These are phyloP conservation scores for Neopestalotiopsis sp. DNA, from an alignment of 2,329 filamentous ascomycete species.

Conservation along the genomic window DNA sequence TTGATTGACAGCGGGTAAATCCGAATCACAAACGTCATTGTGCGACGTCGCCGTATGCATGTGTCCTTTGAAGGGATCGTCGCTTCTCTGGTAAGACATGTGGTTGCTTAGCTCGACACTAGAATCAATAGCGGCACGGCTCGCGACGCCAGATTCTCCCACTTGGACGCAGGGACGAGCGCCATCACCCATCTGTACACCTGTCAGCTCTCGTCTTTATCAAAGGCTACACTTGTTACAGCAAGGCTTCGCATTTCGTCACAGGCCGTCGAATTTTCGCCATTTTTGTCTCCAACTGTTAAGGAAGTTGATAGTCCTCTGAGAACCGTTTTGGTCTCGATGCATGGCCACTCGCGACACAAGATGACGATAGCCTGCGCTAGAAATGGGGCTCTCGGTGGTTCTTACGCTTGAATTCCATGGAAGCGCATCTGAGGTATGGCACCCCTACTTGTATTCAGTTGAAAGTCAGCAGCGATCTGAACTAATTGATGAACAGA, in stretches of 20 bases:
- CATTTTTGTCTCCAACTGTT: background rate
- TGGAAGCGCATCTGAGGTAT: background rate
- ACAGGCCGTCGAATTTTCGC: background rate
- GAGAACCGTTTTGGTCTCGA: too few relatives aligned
- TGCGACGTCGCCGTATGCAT: background rate
- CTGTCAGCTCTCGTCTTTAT: background rate
- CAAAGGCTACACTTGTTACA: too few relatives aligned
- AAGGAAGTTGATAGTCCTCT: too few relatives aligned
- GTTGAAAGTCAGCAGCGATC: background rate
- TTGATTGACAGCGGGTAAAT: background rate
- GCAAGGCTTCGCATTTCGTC: too few relatives aligned
- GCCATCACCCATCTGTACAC: background rate
- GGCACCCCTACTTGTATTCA: background rate
- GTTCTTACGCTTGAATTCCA: background rate
- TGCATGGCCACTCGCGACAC: too few relatives aligned
- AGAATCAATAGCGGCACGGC: constrained; percentile 1
- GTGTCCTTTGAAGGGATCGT: constrained; percentile 1
- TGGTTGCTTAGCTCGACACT: background rate
- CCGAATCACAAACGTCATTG: background rate
- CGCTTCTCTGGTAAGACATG: background rate
- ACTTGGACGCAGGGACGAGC: background rate
- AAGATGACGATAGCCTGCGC: too few relatives aligned
- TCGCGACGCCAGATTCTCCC: background rate
- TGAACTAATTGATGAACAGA: background rate
- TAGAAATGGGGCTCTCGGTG: background rate